A percentile compares a stretch with the other conserved stretches of the same genome.
phyloP scores from a whole-genome alignment of 2,329 filamentous ascomycete species.

The Paecilomyces niveus region DNA sequence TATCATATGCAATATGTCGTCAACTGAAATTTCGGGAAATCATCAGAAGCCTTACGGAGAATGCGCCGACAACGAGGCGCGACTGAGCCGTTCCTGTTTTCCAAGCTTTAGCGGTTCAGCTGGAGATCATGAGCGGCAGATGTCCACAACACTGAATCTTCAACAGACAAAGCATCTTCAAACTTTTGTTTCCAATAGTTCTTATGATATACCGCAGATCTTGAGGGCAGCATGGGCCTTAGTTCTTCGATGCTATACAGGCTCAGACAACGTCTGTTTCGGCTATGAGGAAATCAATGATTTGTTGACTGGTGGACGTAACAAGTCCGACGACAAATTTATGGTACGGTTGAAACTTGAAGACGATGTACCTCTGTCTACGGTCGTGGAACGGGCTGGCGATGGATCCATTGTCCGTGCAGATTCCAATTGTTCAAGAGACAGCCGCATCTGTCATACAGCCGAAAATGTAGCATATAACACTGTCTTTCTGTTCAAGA shows the following conservation, averaged over 20 bases:
- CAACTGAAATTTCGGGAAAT: not conserved
- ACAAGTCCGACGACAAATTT: slow-evolving; percentile 10
- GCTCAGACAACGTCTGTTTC: slow-evolving; percentile 42
- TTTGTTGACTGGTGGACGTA: slow-evolving; percentile 7
- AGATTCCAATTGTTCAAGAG: not conserved
- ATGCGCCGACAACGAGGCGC: slow-evolving; percentile 13
- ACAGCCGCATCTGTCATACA: not conserved
- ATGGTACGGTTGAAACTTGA: slow-evolving; percentile 20
- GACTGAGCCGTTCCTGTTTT: slow-evolving; percentile 27
- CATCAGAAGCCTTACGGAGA: not conserved
- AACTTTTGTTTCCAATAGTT: slow-evolving; percentile 2
- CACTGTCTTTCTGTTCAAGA: not conserved
- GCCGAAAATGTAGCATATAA: not conserved
- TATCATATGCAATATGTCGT: not conserved
- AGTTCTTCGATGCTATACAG: slow-evolving; percentile 40
- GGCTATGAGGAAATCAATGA: slow-evolving; percentile 29
- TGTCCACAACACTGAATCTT: slow-evolving; percentile 27
- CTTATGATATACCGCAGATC: slow-evolving; percentile 5
- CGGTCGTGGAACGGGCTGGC: not conserved
- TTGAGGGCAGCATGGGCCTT: slow-evolving; percentile 42
- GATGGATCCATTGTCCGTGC: not conserved
- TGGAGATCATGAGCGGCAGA: slow-evolving; percentile 24
- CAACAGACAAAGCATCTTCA: slow-evolving; percentile 17
- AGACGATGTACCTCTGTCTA: slow-evolving; percentile 16
- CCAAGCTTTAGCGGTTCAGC: slow-evolving; percentile 24